phyloP scores from a whole-genome alignment of 2,329 filamentous ascomycete genomes.

The Didymosphaeria variabile region DNA sequence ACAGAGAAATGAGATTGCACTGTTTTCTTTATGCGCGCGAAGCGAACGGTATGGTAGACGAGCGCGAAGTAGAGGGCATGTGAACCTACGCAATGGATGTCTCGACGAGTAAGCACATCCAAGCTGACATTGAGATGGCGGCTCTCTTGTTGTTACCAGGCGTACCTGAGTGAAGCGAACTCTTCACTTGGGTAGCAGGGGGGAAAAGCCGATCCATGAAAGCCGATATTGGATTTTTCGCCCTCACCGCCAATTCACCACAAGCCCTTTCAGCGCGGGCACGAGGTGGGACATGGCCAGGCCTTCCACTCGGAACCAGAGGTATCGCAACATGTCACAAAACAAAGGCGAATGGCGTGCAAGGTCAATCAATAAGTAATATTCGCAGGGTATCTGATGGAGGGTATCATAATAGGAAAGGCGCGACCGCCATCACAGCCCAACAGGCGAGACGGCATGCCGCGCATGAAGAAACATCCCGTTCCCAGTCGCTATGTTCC shows the following conservation, averaged over 20 bases:
- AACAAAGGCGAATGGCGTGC: background rate
- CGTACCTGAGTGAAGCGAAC: background rate
- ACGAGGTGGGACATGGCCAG: background rate
- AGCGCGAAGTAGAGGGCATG: background rate
- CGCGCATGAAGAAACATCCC: slow-evolving; percentile 32
- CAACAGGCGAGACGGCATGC: slow-evolving; percentile 32
- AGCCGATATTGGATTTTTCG: background rate
- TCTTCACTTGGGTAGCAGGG: background rate
- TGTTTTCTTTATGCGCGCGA: background rate
- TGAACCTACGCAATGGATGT: background rate
- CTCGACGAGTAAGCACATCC: background rate
- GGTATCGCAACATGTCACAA: background rate
- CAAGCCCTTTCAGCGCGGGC: background rate
- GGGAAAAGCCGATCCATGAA: background rate
- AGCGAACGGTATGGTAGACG: background rate
- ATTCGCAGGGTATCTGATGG: slow-evolving; percentile 34
- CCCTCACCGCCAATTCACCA: slow-evolving; percentile 1
- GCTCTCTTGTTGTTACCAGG: background rate
- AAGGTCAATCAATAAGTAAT: slow-evolving; percentile 21
- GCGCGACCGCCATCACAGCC: slow-evolving; percentile 39
- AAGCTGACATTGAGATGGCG: background rate
- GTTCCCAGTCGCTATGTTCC: slow-evolving; percentile 23
- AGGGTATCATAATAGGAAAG: slow-evolving; percentile 46
- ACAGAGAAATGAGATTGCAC: background rate
- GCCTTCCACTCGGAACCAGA: background rate